A percentile compares a stretch with the other conserved stretches of the same genome.
Evolutionary conservation across 116 monocot genomes (phyloP).

Genomic region (Papilionanthe hybrid): DNA sequence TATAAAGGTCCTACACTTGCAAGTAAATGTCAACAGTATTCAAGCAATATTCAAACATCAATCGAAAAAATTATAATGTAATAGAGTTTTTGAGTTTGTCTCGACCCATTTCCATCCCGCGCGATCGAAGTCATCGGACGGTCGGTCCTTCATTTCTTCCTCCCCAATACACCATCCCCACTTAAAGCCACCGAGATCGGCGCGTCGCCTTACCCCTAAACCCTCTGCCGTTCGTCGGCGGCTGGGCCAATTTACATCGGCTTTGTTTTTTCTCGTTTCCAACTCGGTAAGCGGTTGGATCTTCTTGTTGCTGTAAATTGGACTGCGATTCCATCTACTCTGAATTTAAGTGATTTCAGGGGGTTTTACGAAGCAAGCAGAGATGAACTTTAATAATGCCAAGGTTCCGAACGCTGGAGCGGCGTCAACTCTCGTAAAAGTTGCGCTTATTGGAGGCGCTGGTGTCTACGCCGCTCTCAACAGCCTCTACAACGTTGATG

Average conservation of each 20-base stretch:
- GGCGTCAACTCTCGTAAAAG: slow-evolving; percentile 38
- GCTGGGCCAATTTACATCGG: neutral
- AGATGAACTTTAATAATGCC: slow-evolving; percentile 52
- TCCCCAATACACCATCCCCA: neutral
- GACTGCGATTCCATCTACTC: neutral
- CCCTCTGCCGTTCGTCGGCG: neutral
- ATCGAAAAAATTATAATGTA: too few relatives aligned
- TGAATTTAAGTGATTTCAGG: neutral
- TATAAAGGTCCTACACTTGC: too few relatives aligned
- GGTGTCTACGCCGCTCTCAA: slow-evolving; percentile 70
- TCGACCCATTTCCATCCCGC: neutral
- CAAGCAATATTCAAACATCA: too few relatives aligned
- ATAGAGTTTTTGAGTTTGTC: too few relatives aligned
- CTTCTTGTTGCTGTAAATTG: too few relatives aligned
- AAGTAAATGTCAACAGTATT: too few relatives aligned
- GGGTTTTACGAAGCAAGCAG: neutral
- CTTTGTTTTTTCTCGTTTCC: neutral
- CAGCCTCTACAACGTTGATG: slow-evolving; percentile 95
- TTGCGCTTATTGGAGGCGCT: slow-evolving; percentile 56
- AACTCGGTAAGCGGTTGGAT: neutral
- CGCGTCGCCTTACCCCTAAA: neutral
- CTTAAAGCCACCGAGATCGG: neutral
- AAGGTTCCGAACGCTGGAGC: slow-evolving; percentile 39
- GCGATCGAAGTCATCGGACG: neutral
- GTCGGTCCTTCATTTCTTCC: neutral